Evolutionary conservation across 805 yeast genomes (phyloP).

Genomic region (Candida lessepsii): DNA sequence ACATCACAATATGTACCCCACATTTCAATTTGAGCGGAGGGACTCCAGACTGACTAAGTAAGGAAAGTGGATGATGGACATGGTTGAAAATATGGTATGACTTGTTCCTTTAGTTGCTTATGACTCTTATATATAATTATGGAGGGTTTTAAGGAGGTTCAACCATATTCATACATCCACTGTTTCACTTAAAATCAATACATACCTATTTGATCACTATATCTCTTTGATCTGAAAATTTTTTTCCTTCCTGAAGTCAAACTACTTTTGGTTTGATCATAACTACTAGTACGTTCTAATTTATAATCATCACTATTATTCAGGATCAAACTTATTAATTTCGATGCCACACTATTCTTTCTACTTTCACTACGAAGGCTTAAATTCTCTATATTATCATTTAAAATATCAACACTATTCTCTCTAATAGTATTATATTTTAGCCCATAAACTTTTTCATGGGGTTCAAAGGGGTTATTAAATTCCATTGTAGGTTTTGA

Average conservation of each 20-base stretch:
- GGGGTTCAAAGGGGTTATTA: constrained; percentile 13
- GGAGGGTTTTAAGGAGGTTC: too few relatives aligned
- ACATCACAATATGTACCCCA: constrained; percentile 5
- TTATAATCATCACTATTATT: constrained; percentile 16
- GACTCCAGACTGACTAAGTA: neutral
- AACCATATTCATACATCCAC: too few relatives aligned
- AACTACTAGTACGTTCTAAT: constrained; percentile 23
- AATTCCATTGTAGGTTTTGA: constrained; percentile 10
- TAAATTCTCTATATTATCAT: constrained; percentile 2
- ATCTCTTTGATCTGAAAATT: constrained; percentile 15
- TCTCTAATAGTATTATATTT: constrained; percentile 3
- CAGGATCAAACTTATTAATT: constrained; percentile 21
- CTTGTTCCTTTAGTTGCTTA: too few relatives aligned
- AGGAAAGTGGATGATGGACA: neutral
- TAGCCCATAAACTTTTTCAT: constrained; percentile 7
- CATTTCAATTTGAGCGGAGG: constrained; percentile 1
- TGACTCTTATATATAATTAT: too few relatives aligned
- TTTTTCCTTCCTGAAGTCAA: constrained; percentile 32
- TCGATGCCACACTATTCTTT: constrained; percentile 19
- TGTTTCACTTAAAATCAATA: too few relatives aligned
- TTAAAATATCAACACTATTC: neutral
- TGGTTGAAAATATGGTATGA: too few relatives aligned
- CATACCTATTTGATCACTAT: constrained; percentile 35
- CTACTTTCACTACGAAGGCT: constrained; percentile 9
- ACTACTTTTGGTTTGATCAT: constrained; percentile 38